Evolutionary conservation across 306 rosid species (phyloP).

Genomic region (Oxytropis ochrocephala): DNA sequence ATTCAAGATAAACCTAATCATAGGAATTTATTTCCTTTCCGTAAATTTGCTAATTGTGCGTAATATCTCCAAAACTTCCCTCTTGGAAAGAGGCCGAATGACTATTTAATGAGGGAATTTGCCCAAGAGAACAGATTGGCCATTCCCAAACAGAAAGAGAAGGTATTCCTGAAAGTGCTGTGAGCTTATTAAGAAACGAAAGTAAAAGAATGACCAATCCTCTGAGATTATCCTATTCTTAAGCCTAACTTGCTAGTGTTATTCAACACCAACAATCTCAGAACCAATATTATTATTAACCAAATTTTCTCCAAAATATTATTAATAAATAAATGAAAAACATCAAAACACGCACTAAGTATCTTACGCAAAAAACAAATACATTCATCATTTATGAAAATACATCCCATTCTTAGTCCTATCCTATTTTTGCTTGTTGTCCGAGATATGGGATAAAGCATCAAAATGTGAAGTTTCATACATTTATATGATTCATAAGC

Average conservation of each 20-base stretch:
- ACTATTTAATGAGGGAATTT: background rate
- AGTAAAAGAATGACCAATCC: background rate
- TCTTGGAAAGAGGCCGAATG: background rate
- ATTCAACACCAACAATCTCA: background rate
- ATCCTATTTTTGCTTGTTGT: background rate
- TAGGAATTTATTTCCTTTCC: background rate
- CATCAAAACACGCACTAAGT: background rate
- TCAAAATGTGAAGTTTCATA: constrained; percentile 32
- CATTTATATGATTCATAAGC: constrained; percentile 67
- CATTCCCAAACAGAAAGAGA: constrained; percentile 2
- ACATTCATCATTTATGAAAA: background rate
- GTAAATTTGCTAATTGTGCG: background rate
- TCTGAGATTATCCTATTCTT: background rate
- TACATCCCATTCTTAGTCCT: background rate
- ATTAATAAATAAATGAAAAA: background rate
- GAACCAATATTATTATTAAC: background rate
- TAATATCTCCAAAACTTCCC: background rate
- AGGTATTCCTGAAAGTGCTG: background rate
- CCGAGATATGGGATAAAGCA: constrained; percentile 8
- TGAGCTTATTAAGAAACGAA: background rate
- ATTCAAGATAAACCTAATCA: background rate
- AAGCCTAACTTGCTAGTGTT: background rate
- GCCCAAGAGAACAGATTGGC: background rate
- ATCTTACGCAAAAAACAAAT: constrained; percentile 1
- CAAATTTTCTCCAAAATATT: background rate